Percentiles rank a stretch among this genome's conserved stretches.
Conservation (phyloP, 23 red algal genomes). For the Gracilariopsis chorda region DNA sequence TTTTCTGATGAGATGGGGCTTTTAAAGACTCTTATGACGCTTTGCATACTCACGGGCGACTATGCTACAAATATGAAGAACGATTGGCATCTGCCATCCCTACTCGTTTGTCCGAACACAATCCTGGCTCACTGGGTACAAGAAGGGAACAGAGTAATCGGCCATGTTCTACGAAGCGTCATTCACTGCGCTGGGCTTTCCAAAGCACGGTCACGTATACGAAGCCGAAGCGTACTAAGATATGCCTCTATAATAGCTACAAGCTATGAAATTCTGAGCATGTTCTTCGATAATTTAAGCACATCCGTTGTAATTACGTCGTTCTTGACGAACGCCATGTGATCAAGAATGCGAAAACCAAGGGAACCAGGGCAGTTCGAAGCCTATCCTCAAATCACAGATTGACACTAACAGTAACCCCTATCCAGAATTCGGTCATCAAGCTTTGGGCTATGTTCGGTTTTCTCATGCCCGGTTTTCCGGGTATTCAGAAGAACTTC, state of each 20-base stretch:
- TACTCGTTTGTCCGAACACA: constrained; percentile 87
- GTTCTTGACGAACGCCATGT: constrained; percentile 96
- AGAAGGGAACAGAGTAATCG: constrained; percentile 86
- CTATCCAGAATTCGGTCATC: constrained; percentile 94
- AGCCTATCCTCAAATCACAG: constrained; percentile 70
- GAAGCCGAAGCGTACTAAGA: background rate
- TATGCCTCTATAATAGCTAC: constrained; percentile 63
- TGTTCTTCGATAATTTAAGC: constrained; percentile 64
- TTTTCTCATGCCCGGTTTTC: constrained; percentile 96
- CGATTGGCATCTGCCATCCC: constrained; percentile 24
- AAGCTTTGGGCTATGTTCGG: constrained; percentile 98
- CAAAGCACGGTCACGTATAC: constrained; percentile 30
- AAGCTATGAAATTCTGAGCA: constrained; percentile 87
- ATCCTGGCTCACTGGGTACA: constrained; percentile 91
- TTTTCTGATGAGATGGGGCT: constrained; percentile 99
- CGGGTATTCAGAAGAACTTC: constrained; percentile 80
- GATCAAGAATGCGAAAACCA: constrained; percentile 93
- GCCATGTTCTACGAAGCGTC: constrained; percentile 55
- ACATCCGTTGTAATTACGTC: constrained; percentile 76
- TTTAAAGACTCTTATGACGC: constrained; percentile 98
- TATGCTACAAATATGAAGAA: background rate
- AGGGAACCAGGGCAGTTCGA: constrained; percentile 82
- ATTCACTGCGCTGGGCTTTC: constrained; percentile 82
- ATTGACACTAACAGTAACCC: constrained; percentile 89
- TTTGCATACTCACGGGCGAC: constrained; percentile 89